Conservation (phyloP, 2,329 filamentous ascomycete species). For the Colletotrichum liriopes region DNA sequence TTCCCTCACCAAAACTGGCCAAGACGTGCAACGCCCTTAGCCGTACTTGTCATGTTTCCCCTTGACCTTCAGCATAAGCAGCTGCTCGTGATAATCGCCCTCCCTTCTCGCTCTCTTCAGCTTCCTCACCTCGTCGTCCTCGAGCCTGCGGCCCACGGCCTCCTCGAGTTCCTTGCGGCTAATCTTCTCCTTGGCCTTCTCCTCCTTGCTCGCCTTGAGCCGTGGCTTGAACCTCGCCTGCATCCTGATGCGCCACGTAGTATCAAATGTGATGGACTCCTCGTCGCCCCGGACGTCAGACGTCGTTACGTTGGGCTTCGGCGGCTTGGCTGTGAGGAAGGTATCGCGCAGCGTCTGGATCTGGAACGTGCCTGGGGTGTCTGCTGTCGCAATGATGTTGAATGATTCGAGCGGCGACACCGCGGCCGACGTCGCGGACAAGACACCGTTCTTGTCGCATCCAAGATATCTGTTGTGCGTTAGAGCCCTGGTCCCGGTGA, state of each 20-base stretch:
- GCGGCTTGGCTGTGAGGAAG: conserved; percentile 76
- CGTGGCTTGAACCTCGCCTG: conserved; percentile 94
- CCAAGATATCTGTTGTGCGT: conserved; percentile 77
- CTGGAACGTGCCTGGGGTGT: conserved; percentile 80
- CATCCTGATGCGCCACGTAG: conserved; percentile 88
- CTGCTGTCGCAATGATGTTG: conserved; percentile 73
- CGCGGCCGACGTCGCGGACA: conserved; percentile 84
- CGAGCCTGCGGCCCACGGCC: conserved; percentile 80
- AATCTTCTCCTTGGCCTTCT: conserved; percentile 88
- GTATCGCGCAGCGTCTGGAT: conserved; percentile 81
- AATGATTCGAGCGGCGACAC: conserved; percentile 90
- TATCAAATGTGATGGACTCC: conserved; percentile 76
- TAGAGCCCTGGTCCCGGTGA: background rate
- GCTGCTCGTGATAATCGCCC: conserved; percentile 89
- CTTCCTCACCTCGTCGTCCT: conserved; percentile 88
- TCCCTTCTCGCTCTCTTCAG: conserved; percentile 88
- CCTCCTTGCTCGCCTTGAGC: conserved; percentile 84
- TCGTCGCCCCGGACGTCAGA: conserved; percentile 85
- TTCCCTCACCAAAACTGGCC: background rate
- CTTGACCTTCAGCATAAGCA: conserved; percentile 91
- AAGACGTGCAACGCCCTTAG: background rate
- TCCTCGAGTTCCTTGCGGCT: conserved; percentile 88
- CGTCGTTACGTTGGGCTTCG: conserved; percentile 61
- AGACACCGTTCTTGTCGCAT: conserved; percentile 86
- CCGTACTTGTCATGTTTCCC: conserved; percentile 91